A percentile compares a stretch with the other conserved stretches of the same genome.
Conservation (phyloP, 352 stramenopile species). For the Globisporangium spinosum region DNA sequence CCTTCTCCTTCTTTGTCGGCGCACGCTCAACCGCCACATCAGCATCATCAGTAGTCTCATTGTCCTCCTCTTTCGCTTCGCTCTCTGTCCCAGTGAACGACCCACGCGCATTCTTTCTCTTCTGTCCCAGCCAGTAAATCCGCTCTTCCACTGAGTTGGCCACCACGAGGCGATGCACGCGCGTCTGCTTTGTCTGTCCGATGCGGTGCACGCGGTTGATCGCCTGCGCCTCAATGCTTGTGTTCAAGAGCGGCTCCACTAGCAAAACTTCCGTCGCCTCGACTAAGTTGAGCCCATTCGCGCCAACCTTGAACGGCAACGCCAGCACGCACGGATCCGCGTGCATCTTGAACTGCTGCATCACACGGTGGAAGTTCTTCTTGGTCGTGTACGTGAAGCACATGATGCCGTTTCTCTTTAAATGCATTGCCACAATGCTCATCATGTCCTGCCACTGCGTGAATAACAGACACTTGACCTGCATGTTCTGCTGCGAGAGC, state of each 20-base stretch:
- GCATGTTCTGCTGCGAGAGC: conserved; percentile 41
- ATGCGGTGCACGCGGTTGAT: conserved; percentile 91
- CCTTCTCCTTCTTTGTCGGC: conserved; percentile 45
- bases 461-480: conserved; percentile 89
- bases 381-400: conserved; percentile 76
- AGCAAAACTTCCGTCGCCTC: conserved; percentile 91
- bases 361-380: conserved; percentile 34
- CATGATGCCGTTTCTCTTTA: conserved; percentile 46
- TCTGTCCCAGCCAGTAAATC: conserved; percentile 64
- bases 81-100: background rate
- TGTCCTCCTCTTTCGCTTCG: conserved; percentile 15
- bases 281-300: conserved; percentile 90
- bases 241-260: conserved; percentile 88
- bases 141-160: conserved; percentile 86
- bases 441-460: conserved; percentile 91
- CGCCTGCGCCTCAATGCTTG: conserved; percentile 79
- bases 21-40: conserved; percentile 30
- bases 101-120: background rate
- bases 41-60: conserved; percentile 5
- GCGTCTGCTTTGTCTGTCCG: conserved; percentile 80
- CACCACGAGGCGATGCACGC: conserved; percentile 89
- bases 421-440: conserved; percentile 24
- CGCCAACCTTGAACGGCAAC: conserved; percentile 84
- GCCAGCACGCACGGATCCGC: conserved; percentile 57
- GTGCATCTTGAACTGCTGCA: conserved; percentile 54